Conservation (phyloP, 2,329 filamentous ascomycete genomes). For the Verticillium tricorpus region DNA sequence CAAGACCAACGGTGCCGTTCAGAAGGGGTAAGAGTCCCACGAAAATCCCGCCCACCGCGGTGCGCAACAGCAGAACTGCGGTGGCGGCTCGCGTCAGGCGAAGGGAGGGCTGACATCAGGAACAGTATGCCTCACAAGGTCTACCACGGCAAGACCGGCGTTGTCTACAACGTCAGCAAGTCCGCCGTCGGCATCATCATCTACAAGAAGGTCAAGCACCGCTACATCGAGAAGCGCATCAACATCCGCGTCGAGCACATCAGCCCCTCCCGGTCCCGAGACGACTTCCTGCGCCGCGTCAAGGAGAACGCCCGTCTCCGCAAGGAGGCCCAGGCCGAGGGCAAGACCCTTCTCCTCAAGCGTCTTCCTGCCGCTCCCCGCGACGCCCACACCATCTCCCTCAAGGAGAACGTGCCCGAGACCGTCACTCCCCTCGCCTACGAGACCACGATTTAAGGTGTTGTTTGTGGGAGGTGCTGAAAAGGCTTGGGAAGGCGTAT, state of each 20-base stretch:
- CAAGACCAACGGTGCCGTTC: conserved; percentile 96
- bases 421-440: conserved; percentile 88
- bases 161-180: conserved; percentile 99
- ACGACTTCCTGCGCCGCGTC: conserved; percentile 94
- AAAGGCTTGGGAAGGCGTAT: conserved; percentile 10
- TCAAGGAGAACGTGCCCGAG: conserved; percentile 82
- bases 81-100: not conserved
- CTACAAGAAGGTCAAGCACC: conserved; percentile 99
- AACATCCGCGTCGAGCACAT: conserved; percentile 99
- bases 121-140: conserved; percentile 96
- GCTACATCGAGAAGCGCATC: conserved; percentile 99
- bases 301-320: conserved; percentile 93
- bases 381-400: conserved; percentile 72
- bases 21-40: conserved; percentile 74
- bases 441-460: conserved; percentile 91
- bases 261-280: conserved; percentile 86
- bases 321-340: conserved; percentile 87
- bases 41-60: conserved; percentile 13
- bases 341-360: conserved; percentile 88
- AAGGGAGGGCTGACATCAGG: conserved; percentile 23
- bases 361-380: conserved; percentile 78
- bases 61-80: not conserved
- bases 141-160: conserved; percentile 98
- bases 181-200: conserved; percentile 96
- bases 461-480: conserved; percentile 4